phyloP scores from a whole-genome alignment of 495 filamentous ascomycete species.

The Penicillium taxi region DNA sequence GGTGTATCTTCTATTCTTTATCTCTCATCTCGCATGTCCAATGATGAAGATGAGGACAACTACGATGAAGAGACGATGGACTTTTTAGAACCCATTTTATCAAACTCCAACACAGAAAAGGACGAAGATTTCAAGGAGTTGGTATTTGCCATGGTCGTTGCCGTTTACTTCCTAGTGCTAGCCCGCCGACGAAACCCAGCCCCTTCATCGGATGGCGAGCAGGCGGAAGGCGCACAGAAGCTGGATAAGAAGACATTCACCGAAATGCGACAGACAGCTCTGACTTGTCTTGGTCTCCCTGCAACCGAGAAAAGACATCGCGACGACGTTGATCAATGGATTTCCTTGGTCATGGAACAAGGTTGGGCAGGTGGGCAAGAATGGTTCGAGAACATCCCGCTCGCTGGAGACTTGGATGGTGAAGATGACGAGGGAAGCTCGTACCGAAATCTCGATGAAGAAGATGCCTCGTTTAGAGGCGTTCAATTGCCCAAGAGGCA shows the following conservation, averaged over 20 bases:
- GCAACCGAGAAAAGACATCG: slow-evolving; percentile 32
- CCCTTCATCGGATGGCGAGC: slow-evolving; percentile 12
- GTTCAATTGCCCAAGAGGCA: slow-evolving; percentile 21
- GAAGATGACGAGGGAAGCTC: slow-evolving; percentile 38
- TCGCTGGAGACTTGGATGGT: slow-evolving; percentile 31
- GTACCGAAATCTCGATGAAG: slow-evolving; percentile 24
- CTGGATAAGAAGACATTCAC: slow-evolving; percentile 42
- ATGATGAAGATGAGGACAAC: slow-evolving; percentile 25
- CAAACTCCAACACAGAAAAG: slow-evolving; percentile 20
- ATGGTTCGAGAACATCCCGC: slow-evolving; percentile 55
- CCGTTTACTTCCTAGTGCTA: slow-evolving; percentile 58
- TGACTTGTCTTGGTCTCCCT: slow-evolving; percentile 32
- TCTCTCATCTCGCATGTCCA: slow-evolving; percentile 27
- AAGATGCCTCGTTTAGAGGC: slow-evolving; percentile 20
- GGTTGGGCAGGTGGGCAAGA: slow-evolving; percentile 56
- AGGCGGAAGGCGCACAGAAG: slow-evolving; percentile 24
- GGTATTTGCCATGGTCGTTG: slow-evolving; percentile 46
- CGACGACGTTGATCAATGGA: slow-evolving; percentile 53
- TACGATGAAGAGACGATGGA: slow-evolving; percentile 32
- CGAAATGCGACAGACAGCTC: slow-evolving; percentile 42
- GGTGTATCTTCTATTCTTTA: slow-evolving; percentile 53
- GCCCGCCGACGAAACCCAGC: slow-evolving; percentile 31
- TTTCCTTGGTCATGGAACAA: slow-evolving; percentile 46
- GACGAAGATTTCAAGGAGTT: slow-evolving; percentile 38
- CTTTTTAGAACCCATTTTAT: slow-evolving; percentile 32